Evolutionary conservation across 2,329 filamentous ascomycete species (phyloP), one percentile per base, ranked within the genome.

Genomic region (Epicoccum nigrum): DNA sequence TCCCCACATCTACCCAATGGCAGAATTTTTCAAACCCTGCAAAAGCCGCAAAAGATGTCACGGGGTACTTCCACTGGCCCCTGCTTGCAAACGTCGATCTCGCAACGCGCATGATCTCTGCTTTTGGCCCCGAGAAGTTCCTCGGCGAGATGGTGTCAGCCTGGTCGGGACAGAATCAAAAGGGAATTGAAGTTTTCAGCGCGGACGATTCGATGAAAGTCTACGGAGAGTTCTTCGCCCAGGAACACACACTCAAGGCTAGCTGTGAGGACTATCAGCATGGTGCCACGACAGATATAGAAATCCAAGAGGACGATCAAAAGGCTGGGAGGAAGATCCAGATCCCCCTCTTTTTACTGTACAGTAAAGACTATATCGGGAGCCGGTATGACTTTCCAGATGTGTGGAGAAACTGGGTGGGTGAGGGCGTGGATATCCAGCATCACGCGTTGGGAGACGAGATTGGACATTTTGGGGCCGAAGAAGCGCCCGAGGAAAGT

Each of bases 191-290:
- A 3, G 33, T 8, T 0, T 40, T 72, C 4, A 55, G 63, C 23
- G 25, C 59, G 0, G 60, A 68, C 25, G 64, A 65, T 12, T 68
- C 69, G 27, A 70, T 78, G 0, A 69, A 74, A 0, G 63, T 73
- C 2, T 84, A 83, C 52, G 70, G 72, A 1, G 65, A 65, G 1
- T 73, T 70, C 20, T 62, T 83, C 19, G 68, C 68, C 4, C 74
- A 83, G 35, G 62, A 67, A 2, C 71, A 66, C 0, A 68, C 74
- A 0, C 74, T 84, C 9, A 75, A 78, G 51, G 76, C 75, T 0
- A 81, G 78, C 70, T 83, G 81, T 53, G 76, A 84, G 55, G 83
- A 85, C 57, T 86, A 85, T 53, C 70, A 80, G 9, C 82, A 82
- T 0, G 75, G 74, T 4, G 79, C 79, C 12, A 79, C 75, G 0